phyloP scores from a whole-genome alignment of 805 yeast species.

The Candida verbasci region DNA sequence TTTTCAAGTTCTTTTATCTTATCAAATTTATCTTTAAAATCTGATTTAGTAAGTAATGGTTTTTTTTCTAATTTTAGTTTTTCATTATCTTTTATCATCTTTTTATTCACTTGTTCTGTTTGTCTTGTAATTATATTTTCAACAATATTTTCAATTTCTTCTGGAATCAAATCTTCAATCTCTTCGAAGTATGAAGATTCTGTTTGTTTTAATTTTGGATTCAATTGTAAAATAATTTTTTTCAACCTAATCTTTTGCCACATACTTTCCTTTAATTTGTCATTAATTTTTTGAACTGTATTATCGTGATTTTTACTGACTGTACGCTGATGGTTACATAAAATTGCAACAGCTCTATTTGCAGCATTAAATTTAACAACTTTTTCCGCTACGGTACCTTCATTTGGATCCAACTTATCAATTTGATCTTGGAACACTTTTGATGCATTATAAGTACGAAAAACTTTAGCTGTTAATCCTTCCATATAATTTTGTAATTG shows the following conservation, averaged over 20 bases:
- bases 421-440: slow-evolving; percentile 95
- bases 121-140: slow-evolving; percentile 60
- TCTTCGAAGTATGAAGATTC: slow-evolving; percentile 62
- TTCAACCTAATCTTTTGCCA: slow-evolving; percentile 81
- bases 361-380: slow-evolving; percentile 90
- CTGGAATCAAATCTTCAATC: slow-evolving; percentile 60
- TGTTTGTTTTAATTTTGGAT: slow-evolving; percentile 48
- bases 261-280: slow-evolving; percentile 69
- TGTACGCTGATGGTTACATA: slow-evolving; percentile 96
- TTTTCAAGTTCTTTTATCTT: slow-evolving; percentile 50
- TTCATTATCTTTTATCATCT: slow-evolving; percentile 73
- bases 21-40: slow-evolving; percentile 53
- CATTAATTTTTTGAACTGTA: slow-evolving; percentile 73
- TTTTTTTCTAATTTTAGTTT: slow-evolving; percentile 58
- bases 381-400: slow-evolving; percentile 84
- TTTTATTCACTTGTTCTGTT: slow-evolving; percentile 57
- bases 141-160: slow-evolving; percentile 58
- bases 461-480: slow-evolving; percentile 93
- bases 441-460: slow-evolving; percentile 96
- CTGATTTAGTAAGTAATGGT: slow-evolving; percentile 49
- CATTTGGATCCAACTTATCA: slow-evolving; percentile 69
- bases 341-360: slow-evolving; percentile 88
- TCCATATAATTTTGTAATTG: slow-evolving; percentile 87
- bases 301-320: slow-evolving; percentile 81
- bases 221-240: slow-evolving; percentile 64